phyloP scores from a whole-genome alignment of 257 asterid species.

The Henckelia pumila region DNA sequence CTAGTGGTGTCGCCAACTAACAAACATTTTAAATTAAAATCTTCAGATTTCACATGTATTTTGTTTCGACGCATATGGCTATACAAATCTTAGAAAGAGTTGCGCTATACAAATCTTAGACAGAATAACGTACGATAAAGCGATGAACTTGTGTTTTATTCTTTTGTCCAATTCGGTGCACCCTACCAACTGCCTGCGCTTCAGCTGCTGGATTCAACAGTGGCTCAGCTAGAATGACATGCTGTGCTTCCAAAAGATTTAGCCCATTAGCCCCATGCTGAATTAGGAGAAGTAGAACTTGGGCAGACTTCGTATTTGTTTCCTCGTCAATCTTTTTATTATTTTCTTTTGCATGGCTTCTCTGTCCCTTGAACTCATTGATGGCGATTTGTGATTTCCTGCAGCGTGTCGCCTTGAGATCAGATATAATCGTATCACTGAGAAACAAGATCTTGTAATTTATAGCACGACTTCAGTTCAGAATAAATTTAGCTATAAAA shows the following conservation, averaged over 20 bases:
- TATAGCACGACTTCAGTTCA: too few relatives aligned
- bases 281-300: constrained; percentile 75
- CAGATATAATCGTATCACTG: constrained; percentile 1
- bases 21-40: background rate
- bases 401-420: constrained; percentile 25
- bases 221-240: constrained; percentile 93
- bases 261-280: constrained; percentile 98
- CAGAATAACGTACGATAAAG: constrained; percentile 63
- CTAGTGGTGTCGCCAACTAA: background rate
- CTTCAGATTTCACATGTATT: too few relatives aligned
- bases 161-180: constrained; percentile 90
- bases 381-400: constrained; percentile 85
- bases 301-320: constrained; percentile 43
- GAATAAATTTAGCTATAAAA: too few relatives aligned
- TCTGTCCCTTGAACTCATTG: constrained; percentile 72
- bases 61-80: background rate
- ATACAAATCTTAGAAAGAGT: too few relatives aligned
- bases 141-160: constrained; percentile 89
- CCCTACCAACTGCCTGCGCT: constrained; percentile 98
- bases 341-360: constrained; percentile 34
- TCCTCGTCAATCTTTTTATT: constrained; percentile 32
- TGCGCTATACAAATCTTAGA: constrained; percentile 1
- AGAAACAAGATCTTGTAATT: background rate
- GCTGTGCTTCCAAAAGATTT: constrained; percentile 95
- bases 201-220: constrained; percentile 95